A percentile compares a stretch with the other conserved stretches of the same genome.
phyloP scores from a whole-genome alignment of 352 stramenopile species.

The Globisporangium lucens region DNA sequence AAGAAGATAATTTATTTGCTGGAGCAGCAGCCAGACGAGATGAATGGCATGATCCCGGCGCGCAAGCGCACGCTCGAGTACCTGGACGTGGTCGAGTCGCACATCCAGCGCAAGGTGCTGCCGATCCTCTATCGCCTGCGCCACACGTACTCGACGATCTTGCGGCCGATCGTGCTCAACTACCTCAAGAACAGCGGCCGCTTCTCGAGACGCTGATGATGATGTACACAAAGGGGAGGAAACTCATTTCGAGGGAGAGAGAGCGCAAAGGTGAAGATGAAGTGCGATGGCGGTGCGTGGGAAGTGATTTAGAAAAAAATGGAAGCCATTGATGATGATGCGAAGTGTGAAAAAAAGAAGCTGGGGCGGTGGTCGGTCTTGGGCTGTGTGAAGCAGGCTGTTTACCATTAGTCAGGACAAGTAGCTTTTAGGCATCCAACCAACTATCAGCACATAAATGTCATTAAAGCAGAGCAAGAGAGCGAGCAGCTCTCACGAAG shows the following conservation, averaged over 20 bases:
- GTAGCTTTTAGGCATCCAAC: not conserved
- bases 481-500: not conserved
- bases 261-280: not conserved
- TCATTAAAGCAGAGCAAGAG: not conserved
- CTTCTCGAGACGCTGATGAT: conserved; percentile 39
- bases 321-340: not conserved
- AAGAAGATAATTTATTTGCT: conserved; percentile 91
- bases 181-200: conserved; percentile 69
- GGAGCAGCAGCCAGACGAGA: conserved; percentile 73
- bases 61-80: conserved; percentile 76
- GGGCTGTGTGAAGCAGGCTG: not conserved
- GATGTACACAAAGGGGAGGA: not conserved
- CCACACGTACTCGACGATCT: conserved; percentile 77
- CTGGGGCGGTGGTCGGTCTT: not conserved
- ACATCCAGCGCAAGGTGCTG: conserved; percentile 82
- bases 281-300: not conserved
- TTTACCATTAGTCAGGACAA: not conserved
- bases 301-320: not conserved
- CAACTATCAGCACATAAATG: not conserved
- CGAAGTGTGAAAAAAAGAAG: not conserved
- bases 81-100: conserved; percentile 76
- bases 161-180: conserved; percentile 73
- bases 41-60: conserved; percentile 67
- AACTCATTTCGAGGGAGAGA: not conserved
- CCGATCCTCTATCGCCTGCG: conserved; percentile 75